Evolutionary conservation across 192 early-diverging fungal genomes (phyloP).

Genomic region (Nowakowskiella sp.): DNA sequence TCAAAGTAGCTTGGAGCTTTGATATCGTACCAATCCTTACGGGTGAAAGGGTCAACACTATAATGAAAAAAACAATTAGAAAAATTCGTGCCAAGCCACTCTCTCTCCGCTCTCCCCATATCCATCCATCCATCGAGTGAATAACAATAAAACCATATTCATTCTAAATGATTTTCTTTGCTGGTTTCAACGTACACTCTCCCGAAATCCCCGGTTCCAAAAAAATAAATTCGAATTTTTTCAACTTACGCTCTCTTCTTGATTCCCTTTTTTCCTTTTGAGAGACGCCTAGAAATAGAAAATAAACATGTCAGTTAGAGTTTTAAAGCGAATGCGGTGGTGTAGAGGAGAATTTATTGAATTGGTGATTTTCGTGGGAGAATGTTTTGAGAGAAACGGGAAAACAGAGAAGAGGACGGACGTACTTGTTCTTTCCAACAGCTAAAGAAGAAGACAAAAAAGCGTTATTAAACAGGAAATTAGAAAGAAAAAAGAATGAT

Average conservation of each 20-base stretch:
- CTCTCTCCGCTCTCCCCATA: constrained; percentile 2
- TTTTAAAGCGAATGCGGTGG: neutral
- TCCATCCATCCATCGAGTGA: constrained; percentile 33
- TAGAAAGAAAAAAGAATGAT: too few species aligned
- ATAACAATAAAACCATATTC: neutral
- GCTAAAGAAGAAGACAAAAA: constrained; percentile 23
- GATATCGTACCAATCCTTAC: constrained; percentile 99
- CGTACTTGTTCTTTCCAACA: constrained; percentile 81
- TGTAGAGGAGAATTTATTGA: neutral
- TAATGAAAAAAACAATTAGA: constrained; percentile 3
- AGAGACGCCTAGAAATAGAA: constrained; percentile 68
- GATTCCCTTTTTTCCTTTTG: constrained; percentile 97
- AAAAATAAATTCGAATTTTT: neutral
- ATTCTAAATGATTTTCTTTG: constrained; percentile 2
- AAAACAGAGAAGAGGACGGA: constrained; percentile 9
- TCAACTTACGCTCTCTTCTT: constrained; percentile 93
- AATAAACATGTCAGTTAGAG: constrained; percentile 4
- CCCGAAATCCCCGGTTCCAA: neutral
- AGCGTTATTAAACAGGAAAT: too few species aligned
- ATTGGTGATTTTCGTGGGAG: neutral
- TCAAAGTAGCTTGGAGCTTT: constrained; percentile 97
- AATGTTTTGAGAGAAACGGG: neutral
- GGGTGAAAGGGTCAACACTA: constrained; percentile 98
- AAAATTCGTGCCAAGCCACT: neutral
- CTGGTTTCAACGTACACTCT: constrained; percentile 1